Percentiles rank a stretch among this genome's conserved stretches.
phyloP scores from a whole-genome alignment of 2,329 filamentous ascomycete genomes.

The Fusarium brachygibbosum region DNA sequence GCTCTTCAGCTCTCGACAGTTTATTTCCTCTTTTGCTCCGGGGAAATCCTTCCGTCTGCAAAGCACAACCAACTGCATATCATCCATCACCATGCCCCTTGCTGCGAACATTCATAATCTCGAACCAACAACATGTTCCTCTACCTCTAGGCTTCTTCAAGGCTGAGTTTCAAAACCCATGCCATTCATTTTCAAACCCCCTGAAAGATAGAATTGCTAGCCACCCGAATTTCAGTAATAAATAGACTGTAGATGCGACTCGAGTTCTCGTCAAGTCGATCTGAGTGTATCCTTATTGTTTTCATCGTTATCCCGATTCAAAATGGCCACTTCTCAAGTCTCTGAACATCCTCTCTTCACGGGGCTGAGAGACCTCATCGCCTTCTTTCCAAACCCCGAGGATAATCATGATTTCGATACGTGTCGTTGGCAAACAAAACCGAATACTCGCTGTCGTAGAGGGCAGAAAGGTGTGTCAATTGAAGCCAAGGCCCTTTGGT shows the following conservation, averaged over 20 bases:
- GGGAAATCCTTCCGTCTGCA: conserved; percentile 34
- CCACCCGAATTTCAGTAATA: conserved; percentile 2
- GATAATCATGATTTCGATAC: background rate
- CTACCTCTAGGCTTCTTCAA: conserved; percentile 3
- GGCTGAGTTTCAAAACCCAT: conserved; percentile 9
- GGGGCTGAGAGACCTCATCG: conserved; percentile 4
- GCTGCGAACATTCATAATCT: background rate
- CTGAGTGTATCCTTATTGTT: background rate
- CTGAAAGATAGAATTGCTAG: background rate
- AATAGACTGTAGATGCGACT: conserved; percentile 4
- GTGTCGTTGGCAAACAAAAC: background rate
- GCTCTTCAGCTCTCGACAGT: conserved; percentile 27
- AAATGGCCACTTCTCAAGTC: conserved; percentile 3
- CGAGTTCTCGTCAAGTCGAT: background rate
- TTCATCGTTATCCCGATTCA: background rate
- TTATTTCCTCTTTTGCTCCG: conserved; percentile 26
- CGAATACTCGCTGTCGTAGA: background rate
- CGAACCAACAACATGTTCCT: conserved; percentile 21
- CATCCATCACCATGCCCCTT: conserved; percentile 3
- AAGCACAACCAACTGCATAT: conserved; percentile 36
- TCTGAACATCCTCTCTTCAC: conserved; percentile 6
- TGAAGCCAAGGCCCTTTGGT: conserved; percentile 1
- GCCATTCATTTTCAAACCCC: conserved; percentile 6
- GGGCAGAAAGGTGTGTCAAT: background rate
- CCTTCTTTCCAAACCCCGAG: background rate